These are phyloP conservation scores for Dryas octopetala DNA, from an alignment of 306 rosid genomes.

Conservation along the genomic window DNA sequence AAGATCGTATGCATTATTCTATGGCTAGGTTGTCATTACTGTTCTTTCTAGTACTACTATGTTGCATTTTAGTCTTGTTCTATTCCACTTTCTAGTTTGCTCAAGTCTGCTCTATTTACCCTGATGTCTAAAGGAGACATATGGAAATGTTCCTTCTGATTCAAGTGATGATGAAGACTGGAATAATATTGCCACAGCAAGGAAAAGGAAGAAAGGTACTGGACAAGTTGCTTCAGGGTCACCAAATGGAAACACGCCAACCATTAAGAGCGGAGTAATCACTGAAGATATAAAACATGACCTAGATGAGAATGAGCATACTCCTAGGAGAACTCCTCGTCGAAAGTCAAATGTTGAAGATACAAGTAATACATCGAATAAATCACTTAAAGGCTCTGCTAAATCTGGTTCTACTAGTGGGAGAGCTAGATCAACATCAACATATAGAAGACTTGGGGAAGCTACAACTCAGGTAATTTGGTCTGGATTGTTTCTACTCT, in stretches of 20 bases:
- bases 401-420: constrained; percentile 46
- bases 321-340: constrained; percentile 41
- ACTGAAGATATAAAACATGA: constrained; percentile 24
- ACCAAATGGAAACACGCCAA: constrained; percentile 32
- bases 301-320: constrained; percentile 22
- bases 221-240: constrained; percentile 28
- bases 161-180: constrained; percentile 87
- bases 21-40: neutral
- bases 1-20: constrained; percentile 4
- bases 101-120: constrained; percentile 28
- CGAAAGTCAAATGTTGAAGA: constrained; percentile 40
- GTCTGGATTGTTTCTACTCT: constrained; percentile 11
- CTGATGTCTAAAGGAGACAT: constrained; percentile 58
- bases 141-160: constrained; percentile 48
- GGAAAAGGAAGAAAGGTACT: constrained; percentile 30
- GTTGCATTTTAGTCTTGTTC: neutral
- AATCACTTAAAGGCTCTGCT: constrained; percentile 40
- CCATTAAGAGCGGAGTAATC: constrained; percentile 42
- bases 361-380: constrained; percentile 38
- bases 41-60: neutral
- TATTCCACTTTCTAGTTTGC: constrained; percentile 21
- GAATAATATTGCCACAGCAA: constrained; percentile 35
- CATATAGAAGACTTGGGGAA: constrained; percentile 63
- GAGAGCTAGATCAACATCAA: constrained; percentile 40
- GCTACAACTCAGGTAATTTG: constrained; percentile 67